Base-by-base conservation (phyloP, 805 yeast genomes). In the Nakazawaea peltata region DNA sequence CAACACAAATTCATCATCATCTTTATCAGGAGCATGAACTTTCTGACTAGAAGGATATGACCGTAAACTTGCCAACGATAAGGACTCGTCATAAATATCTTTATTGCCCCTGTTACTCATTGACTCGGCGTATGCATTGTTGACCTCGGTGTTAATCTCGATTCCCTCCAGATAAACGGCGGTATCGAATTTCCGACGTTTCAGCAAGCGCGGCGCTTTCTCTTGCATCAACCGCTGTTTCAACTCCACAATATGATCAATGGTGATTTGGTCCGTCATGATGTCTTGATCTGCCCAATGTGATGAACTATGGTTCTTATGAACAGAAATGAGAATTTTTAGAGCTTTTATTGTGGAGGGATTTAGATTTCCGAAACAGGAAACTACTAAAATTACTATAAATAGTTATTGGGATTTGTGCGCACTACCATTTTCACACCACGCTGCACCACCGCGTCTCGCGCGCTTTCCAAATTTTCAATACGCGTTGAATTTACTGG, bases 101-200 rank as follows among this genome's bases (percentile, higher is more conserved):
- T 56, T 57, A 37, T 50, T 50, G 12, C 62, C 61, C 30, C 61
- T 45, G 39, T 57, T 56, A 12, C 57, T 46, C 19, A 30, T 32
- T 4, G 43, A 40, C 15, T 32, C 34, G n/a, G 28, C 14, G 13
- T 31, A 30, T 14, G 41, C 37, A 28, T 33, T 40, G 28, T 38
- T 39, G 24, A 37, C 11, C 24, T 29, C 33, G 7, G 40, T 37
- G n/a, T 28, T 32, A 9, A 37, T 32, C 22, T 37, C 40, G 11
- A 32, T 17, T 5, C 27, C 36, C n/a, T 36, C 39, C 30, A 26
- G 19, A 22, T 30, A 30, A 5, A 21, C n/a, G 17, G 25, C 30
- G n/a, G 6, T 5, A 5, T 10, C n/a, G 22, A 11, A 18, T 14
- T 29, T 24, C 19, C 27, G 23, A 8, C 28, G 18, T 19, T 30